These are phyloP conservation scores for Agrocybe pediades DNA, from an alignment of 768 basidiomycete genomes.

Conservation along the genomic window DNA sequence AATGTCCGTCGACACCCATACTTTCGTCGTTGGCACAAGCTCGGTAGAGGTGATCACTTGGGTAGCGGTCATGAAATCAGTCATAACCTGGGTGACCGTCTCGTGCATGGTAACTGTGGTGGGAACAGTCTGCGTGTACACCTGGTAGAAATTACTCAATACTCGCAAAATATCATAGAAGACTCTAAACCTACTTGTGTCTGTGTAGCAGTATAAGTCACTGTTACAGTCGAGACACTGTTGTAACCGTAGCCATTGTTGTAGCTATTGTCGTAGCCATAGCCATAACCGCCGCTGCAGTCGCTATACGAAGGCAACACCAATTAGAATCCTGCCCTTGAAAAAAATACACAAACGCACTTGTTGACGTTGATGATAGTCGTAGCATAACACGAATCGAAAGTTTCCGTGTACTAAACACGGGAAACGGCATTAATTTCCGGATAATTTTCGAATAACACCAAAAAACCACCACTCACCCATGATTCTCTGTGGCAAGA, in stretches of 20 bases:
- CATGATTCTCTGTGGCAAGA: conserved; percentile 57
- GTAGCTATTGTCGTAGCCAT: conserved; percentile 15
- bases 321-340: conserved; percentile 2
- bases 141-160: not conserved
- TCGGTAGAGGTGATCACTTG: conserved; percentile 52
- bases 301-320: conserved; percentile 14
- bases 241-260: conserved; percentile 10
- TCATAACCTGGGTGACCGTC: conserved; percentile 42
- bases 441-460: not conserved
- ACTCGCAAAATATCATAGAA: not conserved
- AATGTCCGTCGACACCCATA: conserved; percentile 68
- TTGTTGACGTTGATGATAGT: conserved; percentile 54
- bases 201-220: conserved; percentile 16
- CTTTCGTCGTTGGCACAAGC: conserved; percentile 61
- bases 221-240: conserved; percentile 20
- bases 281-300: conserved; percentile 11
- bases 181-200: conserved; percentile 5
- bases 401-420: conserved; percentile 35
- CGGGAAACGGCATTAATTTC: conserved; percentile 1
- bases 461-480: conserved; percentile 40
- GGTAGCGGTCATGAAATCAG: conserved; percentile 43
- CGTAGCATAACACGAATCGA: conserved; percentile 62
- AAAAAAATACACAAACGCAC: conserved; percentile 9
- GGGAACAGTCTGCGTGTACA: conserved; percentile 26
- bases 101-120: conserved; percentile 45